phyloP scores from a whole-genome alignment of 2,329 filamentous ascomycete genomes.

The Curvularia hawaiiensis region DNA sequence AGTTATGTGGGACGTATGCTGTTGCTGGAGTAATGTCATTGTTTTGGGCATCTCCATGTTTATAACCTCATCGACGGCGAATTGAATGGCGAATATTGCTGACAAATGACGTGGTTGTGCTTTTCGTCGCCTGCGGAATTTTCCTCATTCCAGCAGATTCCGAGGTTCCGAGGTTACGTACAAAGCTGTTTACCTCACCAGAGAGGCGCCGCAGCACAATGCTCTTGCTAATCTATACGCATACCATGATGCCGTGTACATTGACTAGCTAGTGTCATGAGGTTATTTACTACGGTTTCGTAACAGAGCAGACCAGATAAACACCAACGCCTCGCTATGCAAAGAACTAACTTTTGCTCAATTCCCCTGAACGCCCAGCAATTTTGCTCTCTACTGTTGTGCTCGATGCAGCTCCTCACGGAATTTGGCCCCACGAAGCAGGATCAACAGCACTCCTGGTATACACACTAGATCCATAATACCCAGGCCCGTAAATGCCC shows the following conservation, averaged over 20 bases:
- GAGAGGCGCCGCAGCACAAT: background rate
- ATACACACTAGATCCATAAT: conserved; percentile 40
- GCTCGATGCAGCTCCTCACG: conserved; percentile 26
- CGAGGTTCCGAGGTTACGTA: conserved; percentile 12
- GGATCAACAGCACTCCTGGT: conserved; percentile 29
- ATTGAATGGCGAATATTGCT: conserved; percentile 16
- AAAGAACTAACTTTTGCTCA: conserved; percentile 4
- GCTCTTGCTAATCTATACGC: background rate
- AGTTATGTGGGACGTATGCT: conserved; percentile 7
- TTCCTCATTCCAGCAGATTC: conserved; percentile 4
- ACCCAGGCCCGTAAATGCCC: conserved; percentile 50
- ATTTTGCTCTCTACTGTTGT: conserved; percentile 10
- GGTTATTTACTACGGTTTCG: background rate
- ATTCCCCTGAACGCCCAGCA: background rate
- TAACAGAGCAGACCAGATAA: background rate
- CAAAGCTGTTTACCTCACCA: background rate
- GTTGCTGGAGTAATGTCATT: conserved; percentile 5
- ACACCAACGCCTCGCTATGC: conserved; percentile 24
- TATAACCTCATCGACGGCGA: conserved; percentile 16
- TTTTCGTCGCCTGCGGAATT: conserved; percentile 6
- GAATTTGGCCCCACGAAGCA: conserved; percentile 29
- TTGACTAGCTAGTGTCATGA: background rate
- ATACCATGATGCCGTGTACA: background rate
- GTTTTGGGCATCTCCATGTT: conserved; percentile 4
- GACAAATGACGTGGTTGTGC: conserved; percentile 26